Evolutionary conservation across 2,329 filamentous ascomycete species (phyloP).

Genomic region (Drechslerella coelobrocha): DNA sequence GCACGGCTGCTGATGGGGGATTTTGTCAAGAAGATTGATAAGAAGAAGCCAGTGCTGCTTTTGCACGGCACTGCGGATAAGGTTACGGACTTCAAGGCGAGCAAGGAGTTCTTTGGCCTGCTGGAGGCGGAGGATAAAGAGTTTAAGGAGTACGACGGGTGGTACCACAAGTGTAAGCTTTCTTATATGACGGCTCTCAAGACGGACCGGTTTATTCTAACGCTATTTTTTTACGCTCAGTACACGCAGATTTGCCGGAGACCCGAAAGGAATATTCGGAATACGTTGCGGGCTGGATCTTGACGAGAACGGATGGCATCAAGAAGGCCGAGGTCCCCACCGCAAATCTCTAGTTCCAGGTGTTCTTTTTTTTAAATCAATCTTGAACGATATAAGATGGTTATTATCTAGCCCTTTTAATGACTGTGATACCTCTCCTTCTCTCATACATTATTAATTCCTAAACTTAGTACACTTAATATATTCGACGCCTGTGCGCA

Average conservation of each 20-base stretch:
- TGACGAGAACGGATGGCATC: constrained; percentile 59
- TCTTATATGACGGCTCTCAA: constrained; percentile 54
- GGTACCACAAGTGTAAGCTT: constrained; percentile 72
- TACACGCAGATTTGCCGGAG: constrained; percentile 67
- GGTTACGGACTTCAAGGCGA: constrained; percentile 64
- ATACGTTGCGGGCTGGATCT: constrained; percentile 72
- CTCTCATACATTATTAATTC: too few relatives aligned
- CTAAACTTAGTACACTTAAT: constrained; percentile 44
- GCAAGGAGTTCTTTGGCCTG: constrained; percentile 69
- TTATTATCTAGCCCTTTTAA: too few relatives aligned
- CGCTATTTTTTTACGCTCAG: constrained; percentile 55
- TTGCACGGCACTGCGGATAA: constrained; percentile 77
- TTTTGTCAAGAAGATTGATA: constrained; percentile 59
- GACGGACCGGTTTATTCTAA: constrained; percentile 19
- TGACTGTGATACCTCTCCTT: too few relatives aligned
- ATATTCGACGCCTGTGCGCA: constrained; percentile 24
- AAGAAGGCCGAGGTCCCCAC: constrained; percentile 45
- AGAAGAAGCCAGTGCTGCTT: constrained; percentile 71
- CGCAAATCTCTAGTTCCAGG: constrained; percentile 24
- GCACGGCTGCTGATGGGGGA: constrained; percentile 57
- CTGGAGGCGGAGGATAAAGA: constrained; percentile 70
- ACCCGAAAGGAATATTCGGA: constrained; percentile 59
- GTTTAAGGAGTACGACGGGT: constrained; percentile 77
- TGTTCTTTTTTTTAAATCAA: background rate
- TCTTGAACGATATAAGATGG: too few relatives aligned